A percentile compares a stretch with the other conserved stretches of the same genome.
Conservation (phyloP, 768 basidiomycete species). For the Leccinum variicolor region DNA sequence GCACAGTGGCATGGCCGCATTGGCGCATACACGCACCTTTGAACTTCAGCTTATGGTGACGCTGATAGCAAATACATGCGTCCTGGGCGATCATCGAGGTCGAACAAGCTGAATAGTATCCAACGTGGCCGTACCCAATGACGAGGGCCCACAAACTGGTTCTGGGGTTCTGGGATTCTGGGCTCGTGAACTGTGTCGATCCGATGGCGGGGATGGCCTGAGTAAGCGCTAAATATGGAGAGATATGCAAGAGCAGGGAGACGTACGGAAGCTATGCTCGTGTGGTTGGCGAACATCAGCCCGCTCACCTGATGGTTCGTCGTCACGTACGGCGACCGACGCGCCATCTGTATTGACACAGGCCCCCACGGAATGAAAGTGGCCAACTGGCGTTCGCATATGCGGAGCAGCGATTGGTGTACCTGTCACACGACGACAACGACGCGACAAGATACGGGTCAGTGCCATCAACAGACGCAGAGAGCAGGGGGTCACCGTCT, state of each 20-base stretch:
- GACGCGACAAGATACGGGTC: neutral
- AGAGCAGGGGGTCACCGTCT: slow-evolving; percentile 1
- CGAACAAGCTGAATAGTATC: too few relatives aligned
- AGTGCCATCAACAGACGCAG: neutral
- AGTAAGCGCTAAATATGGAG: too few relatives aligned
- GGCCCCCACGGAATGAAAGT: slow-evolving; percentile 99
- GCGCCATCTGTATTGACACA: slow-evolving; percentile 95
- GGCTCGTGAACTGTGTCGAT: too few relatives aligned
- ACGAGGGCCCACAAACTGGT: too few relatives aligned
- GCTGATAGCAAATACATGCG: too few relatives aligned
- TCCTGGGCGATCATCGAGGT: too few relatives aligned
- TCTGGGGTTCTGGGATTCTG: too few relatives aligned
- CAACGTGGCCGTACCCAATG: too few relatives aligned
- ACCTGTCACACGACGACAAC: slow-evolving; percentile 49
- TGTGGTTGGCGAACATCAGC: slow-evolving; percentile 98
- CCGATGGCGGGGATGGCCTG: too few relatives aligned
- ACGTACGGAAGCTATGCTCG: slow-evolving; percentile 90
- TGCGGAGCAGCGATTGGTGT: slow-evolving; percentile 94
- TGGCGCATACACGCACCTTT: too few relatives aligned
- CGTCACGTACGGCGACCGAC: slow-evolving; percentile 82
- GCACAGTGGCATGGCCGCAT: too few relatives aligned
- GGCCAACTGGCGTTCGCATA: slow-evolving; percentile 95
- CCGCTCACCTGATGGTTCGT: slow-evolving; percentile 95
- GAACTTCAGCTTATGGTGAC: too few relatives aligned
- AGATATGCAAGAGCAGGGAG: neutral